Conservation (phyloP, 306 rosid genomes). For the Vigna nakashimae region DNA sequence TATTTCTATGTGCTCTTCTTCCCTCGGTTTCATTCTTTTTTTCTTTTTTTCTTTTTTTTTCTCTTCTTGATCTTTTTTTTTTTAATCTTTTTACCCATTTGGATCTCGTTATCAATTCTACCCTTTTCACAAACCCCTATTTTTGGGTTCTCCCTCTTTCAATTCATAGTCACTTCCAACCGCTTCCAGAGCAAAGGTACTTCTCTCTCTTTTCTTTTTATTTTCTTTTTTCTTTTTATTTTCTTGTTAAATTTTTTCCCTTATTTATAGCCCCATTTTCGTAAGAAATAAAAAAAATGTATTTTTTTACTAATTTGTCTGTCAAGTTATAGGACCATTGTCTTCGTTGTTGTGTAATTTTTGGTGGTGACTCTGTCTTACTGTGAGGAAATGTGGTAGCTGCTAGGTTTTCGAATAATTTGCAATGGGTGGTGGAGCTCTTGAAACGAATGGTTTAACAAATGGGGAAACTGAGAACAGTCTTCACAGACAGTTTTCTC, state of each 20-base stretch:
- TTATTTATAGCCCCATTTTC: not conserved
- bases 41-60: too few species aligned
- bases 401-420: constrained; percentile 40
- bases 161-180: not conserved
- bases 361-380: constrained; percentile 27
- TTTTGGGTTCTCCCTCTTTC: not conserved
- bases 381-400: constrained; percentile 48
- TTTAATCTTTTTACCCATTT: not conserved
- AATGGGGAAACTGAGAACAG: constrained; percentile 62
- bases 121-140: not conserved
- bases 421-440: constrained; percentile 46
- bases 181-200: not conserved
- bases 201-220: not conserved
- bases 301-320: not conserved
- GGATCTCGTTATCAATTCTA: constrained; percentile 2
- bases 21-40: not conserved
- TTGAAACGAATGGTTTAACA: constrained; percentile 50
- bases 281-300: not conserved
- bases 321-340: not conserved
- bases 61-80: too few species aligned
- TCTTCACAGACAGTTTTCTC: constrained; percentile 55
- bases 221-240: not conserved
- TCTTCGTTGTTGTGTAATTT: not conserved
- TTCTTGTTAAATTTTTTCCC: not conserved
- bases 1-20: constrained; percentile 11